These are phyloP conservation scores for Omphalea diandra DNA, from an alignment of 441 rosid genomes.

Conservation along the genomic window DNA sequence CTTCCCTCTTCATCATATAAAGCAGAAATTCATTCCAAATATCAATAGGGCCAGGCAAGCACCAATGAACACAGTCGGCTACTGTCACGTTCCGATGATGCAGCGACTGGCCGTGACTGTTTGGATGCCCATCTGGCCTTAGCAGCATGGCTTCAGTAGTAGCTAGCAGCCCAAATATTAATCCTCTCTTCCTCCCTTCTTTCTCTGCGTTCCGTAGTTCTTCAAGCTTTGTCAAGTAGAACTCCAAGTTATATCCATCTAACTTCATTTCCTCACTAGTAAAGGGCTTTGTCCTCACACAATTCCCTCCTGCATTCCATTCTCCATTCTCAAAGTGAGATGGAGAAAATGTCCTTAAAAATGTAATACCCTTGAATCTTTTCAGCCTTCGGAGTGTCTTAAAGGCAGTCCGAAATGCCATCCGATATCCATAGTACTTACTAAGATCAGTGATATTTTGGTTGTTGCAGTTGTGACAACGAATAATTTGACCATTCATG, in stretches of 20 bases:
- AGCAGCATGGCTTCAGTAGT: conserved; percentile 67
- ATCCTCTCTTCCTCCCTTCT: conserved; percentile 38
- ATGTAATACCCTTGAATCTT: conserved; percentile 45
- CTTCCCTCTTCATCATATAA: conserved; percentile 43
- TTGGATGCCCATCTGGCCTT: conserved; percentile 88
- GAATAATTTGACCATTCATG: conserved; percentile 40
- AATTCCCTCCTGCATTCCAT: conserved; percentile 68
- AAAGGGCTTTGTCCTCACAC: conserved; percentile 57
- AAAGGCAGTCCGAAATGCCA: conserved; percentile 62
- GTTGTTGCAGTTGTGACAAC: conserved; percentile 52
- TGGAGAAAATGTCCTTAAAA: conserved; percentile 69
- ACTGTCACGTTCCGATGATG: conserved; percentile 35
- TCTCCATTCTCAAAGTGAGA: conserved; percentile 68
- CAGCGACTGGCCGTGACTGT: conserved; percentile 43
- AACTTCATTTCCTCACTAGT: conserved; percentile 41
- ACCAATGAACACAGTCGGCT: conserved; percentile 91
- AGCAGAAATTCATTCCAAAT: conserved; percentile 81
- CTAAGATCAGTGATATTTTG: conserved; percentile 44
- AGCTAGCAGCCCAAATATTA: conserved; percentile 48
- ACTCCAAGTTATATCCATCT: conserved; percentile 45
- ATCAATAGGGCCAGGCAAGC: conserved; percentile 84
- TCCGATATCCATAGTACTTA: conserved; percentile 52
- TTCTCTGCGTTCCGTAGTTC: conserved; percentile 53
- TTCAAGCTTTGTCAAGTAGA: conserved; percentile 56
- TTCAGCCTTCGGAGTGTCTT: conserved; percentile 37